Evolutionary conservation across 2,329 filamentous ascomycete genomes (phyloP).

Genomic region (Verticillium dahliae): DNA sequence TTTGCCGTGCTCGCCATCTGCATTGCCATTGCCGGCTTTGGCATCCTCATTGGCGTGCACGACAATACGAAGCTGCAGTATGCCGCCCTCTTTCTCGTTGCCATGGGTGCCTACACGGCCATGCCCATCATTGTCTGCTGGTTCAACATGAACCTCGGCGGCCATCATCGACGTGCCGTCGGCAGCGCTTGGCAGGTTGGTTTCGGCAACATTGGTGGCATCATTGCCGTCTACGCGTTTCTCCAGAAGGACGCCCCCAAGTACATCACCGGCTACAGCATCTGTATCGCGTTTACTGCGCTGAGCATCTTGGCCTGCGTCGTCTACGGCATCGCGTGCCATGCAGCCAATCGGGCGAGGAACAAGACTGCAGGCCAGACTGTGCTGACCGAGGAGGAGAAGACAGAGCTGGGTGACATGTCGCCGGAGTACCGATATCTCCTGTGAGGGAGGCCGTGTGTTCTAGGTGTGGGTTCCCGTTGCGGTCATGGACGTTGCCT

Average conservation of each 20-base stretch:
- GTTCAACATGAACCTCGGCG: slow-evolving; percentile 75
- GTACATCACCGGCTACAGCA: slow-evolving; percentile 68
- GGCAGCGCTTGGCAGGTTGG: slow-evolving; percentile 72
- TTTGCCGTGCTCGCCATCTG: slow-evolving; percentile 66
- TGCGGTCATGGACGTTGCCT: neutral
- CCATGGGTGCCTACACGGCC: slow-evolving; percentile 74
- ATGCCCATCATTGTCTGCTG: slow-evolving; percentile 84
- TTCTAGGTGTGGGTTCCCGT: neutral
- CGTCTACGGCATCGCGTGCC: slow-evolving; percentile 53
- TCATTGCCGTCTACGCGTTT: slow-evolving; percentile 69
- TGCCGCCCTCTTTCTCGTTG: slow-evolving; percentile 73
- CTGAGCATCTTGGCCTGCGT: slow-evolving; percentile 57
- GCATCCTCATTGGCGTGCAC: slow-evolving; percentile 66
- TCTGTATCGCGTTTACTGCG: slow-evolving; percentile 67
- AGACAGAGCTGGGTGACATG: slow-evolving; percentile 53
- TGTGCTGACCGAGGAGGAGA: slow-evolving; percentile 52
- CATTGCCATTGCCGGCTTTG: slow-evolving; percentile 68
- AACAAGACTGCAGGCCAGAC: slow-evolving; percentile 38
- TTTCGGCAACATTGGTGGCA: slow-evolving; percentile 74
- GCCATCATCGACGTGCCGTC: slow-evolving; percentile 63
- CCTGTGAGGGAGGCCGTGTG: slow-evolving; percentile 25
- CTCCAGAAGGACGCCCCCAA: slow-evolving; percentile 58
- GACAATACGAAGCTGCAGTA: slow-evolving; percentile 64
- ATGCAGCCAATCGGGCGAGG: slow-evolving; percentile 53
- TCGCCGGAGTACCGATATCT: slow-evolving; percentile 55